phyloP scores from a whole-genome alignment of 345 rosid genomes.

The Sapria himalayana region DNA sequence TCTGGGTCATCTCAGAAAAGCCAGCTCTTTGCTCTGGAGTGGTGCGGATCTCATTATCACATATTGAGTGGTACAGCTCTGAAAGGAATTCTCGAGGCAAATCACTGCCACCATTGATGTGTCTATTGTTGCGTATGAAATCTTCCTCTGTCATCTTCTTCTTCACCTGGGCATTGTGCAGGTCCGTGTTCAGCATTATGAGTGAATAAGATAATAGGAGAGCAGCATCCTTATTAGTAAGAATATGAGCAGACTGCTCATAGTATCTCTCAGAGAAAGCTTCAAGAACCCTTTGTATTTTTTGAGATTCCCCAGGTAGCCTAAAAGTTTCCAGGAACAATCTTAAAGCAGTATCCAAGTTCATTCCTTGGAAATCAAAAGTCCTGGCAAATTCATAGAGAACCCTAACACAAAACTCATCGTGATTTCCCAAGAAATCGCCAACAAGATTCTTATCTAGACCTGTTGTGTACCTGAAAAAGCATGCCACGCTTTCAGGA shows the following conservation, averaged over 20 bases:
- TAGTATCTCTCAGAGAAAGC: slow-evolving; percentile 96
- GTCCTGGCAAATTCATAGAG: slow-evolving; percentile 99
- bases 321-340: slow-evolving; percentile 87
- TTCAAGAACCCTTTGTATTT: slow-evolving; percentile 93
- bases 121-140: slow-evolving; percentile 85
- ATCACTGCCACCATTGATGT: slow-evolving; percentile 81
- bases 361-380: slow-evolving; percentile 94
- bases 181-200: slow-evolving; percentile 95
- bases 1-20: slow-evolving; percentile 93
- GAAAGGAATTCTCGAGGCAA: slow-evolving; percentile 71
- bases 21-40: slow-evolving; percentile 88
- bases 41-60: slow-evolving; percentile 94
- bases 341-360: slow-evolving; percentile 82
- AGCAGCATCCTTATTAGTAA: slow-evolving; percentile 93
- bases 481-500: slow-evolving; percentile 98
- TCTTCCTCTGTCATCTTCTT: slow-evolving; percentile 98
- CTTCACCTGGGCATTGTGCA: slow-evolving; percentile 92
- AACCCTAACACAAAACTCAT: slow-evolving; percentile 93
- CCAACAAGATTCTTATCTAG: slow-evolving; percentile 97
- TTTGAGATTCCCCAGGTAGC: slow-evolving; percentile 96
- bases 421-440: slow-evolving; percentile 96
- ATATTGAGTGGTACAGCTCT: slow-evolving; percentile 72
- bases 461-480: slow-evolving; percentile 92
- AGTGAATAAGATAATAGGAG: slow-evolving; percentile 80
- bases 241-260: slow-evolving; percentile 80